Percentiles rank a stretch among this genome's conserved stretches.
Conservation (phyloP, 805 yeast species). For the Wickerhamiella musiphila region DNA sequence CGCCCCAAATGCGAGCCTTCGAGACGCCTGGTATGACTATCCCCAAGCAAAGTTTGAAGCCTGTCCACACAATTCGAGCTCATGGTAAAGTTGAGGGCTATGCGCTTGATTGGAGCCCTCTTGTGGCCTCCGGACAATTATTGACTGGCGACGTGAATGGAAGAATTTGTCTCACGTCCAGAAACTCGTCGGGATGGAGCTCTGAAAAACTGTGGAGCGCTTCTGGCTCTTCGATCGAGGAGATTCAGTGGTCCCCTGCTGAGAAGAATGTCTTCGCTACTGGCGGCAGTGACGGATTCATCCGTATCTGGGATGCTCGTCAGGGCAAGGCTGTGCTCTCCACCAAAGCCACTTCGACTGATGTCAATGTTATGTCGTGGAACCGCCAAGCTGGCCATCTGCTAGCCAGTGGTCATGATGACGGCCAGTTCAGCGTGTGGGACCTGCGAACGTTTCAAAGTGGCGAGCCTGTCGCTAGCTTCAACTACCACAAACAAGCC, state of each 20-base stretch:
- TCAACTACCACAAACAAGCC: conserved; percentile 87
- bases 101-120: conserved; percentile 93
- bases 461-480: conserved; percentile 72
- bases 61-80: conserved; percentile 58
- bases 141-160: conserved; percentile 85
- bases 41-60: conserved; percentile 61
- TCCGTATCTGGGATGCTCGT: conserved; percentile 94
- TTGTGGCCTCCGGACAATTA: conserved; percentile 59
- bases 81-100: conserved; percentile 97
- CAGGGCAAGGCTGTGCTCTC: conserved; percentile 81
- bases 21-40: conserved; percentile 75
- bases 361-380: conserved; percentile 94
- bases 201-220: conserved; percentile 66
- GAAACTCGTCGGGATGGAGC: conserved; percentile 61
- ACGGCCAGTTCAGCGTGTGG: conserved; percentile 97
- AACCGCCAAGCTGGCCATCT: conserved; percentile 70
- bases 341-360: conserved; percentile 61
- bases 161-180: conserved; percentile 55
- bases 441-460: conserved; percentile 75
- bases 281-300: conserved; percentile 78
- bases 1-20: conserved; percentile 64
- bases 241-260: conserved; percentile 87
- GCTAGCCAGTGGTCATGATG: conserved; percentile 92
- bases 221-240: conserved; percentile 64
- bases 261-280: conserved; percentile 93